Percentiles rank a stretch among this genome's conserved stretches.
Conservation (phyloP, 2,329 filamentous ascomycete genomes). For the Pseudodiploospora longispora region DNA sequence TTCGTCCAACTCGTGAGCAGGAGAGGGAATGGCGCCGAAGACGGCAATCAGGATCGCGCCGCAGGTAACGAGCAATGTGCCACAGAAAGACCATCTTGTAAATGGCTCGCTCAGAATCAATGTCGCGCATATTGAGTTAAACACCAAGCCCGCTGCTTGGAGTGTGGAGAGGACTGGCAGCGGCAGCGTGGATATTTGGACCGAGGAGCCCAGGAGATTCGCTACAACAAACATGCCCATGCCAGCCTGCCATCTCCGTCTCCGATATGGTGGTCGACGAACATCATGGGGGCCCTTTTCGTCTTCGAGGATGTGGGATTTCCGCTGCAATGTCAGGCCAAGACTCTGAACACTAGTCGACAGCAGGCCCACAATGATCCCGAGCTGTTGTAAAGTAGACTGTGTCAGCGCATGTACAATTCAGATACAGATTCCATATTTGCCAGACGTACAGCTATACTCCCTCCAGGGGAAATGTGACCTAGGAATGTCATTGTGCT, state of each 20-base stretch:
- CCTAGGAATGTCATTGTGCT: slow-evolving; percentile 62
- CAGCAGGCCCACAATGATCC: slow-evolving; percentile 84
- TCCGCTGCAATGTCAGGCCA: slow-evolving; percentile 90
- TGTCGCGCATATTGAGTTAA: slow-evolving; percentile 96
- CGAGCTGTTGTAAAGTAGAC: slow-evolving; percentile 50
- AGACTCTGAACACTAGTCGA: slow-evolving; percentile 94
- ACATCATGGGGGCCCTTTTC: slow-evolving; percentile 75
- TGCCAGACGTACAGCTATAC: slow-evolving; percentile 57
- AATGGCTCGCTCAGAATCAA: slow-evolving; percentile 89
- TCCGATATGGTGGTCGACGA: slow-evolving; percentile 77
- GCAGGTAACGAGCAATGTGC: slow-evolving; percentile 77
- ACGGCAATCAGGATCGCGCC: slow-evolving; percentile 89
- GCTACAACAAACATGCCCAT: slow-evolving; percentile 97
- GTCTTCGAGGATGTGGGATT: slow-evolving; percentile 96
- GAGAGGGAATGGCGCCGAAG: slow-evolving; percentile 89
- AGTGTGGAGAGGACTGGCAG: slow-evolving; percentile 90
- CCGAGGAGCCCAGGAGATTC: slow-evolving; percentile 88
- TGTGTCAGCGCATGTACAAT: slow-evolving; percentile 13
- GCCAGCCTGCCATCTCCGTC: slow-evolving; percentile 90
- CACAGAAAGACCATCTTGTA: slow-evolving; percentile 84
- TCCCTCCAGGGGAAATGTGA: slow-evolving; percentile 70
- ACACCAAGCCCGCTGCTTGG: slow-evolving; percentile 91
- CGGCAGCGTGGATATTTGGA: slow-evolving; percentile 94
- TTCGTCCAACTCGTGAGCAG: slow-evolving; percentile 79
- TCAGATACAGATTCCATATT: no score